These are phyloP conservation scores for Gilbertella persicaria DNA, from an alignment of 371 early-diverging fungal genomes.

Conservation along the genomic window DNA sequence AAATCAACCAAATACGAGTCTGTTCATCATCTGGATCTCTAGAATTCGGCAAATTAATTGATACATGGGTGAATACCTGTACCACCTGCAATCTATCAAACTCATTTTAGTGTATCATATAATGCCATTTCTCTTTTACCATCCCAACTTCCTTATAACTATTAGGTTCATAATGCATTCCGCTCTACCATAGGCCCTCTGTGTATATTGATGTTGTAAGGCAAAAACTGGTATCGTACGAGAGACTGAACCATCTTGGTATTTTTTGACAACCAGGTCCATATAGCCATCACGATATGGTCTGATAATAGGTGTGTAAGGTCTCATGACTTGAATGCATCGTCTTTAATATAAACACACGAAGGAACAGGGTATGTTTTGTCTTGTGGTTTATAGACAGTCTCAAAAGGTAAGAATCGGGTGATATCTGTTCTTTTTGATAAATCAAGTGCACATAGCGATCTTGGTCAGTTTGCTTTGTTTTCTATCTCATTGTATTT, in stretches of 20 bases:
- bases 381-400: slow-evolving; percentile 21
- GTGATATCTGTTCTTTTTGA: slow-evolving; percentile 31
- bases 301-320: slow-evolving; percentile 62
- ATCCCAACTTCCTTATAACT: slow-evolving; percentile 57
- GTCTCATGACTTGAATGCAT: slow-evolving; percentile 68
- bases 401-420: slow-evolving; percentile 38
- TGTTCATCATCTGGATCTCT: slow-evolving; percentile 27
- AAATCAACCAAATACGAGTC: slow-evolving; percentile 51
- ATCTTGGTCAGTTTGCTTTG: slow-evolving; percentile 21
- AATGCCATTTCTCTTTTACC: no score
- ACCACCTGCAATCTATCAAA: slow-evolving; percentile 66
- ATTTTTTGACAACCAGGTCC: slow-evolving; percentile 65
- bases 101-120: not conserved
- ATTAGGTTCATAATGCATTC: slow-evolving; percentile 50
- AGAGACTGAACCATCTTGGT: slow-evolving; percentile 59
- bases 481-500: slow-evolving; percentile 3
- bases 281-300: slow-evolving; percentile 50
- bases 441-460: slow-evolving; percentile 29
- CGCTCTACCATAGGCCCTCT: slow-evolving; percentile 59
- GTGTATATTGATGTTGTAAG: slow-evolving; percentile 42
- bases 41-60: slow-evolving; percentile 38
- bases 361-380: slow-evolving; percentile 44
- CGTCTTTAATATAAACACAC: slow-evolving; percentile 66
- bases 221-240: slow-evolving; percentile 44
- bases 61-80: slow-evolving; percentile 94